Evolutionary conservation across 805 yeast species (phyloP).

Genomic region (Candida vaughaniae): DNA sequence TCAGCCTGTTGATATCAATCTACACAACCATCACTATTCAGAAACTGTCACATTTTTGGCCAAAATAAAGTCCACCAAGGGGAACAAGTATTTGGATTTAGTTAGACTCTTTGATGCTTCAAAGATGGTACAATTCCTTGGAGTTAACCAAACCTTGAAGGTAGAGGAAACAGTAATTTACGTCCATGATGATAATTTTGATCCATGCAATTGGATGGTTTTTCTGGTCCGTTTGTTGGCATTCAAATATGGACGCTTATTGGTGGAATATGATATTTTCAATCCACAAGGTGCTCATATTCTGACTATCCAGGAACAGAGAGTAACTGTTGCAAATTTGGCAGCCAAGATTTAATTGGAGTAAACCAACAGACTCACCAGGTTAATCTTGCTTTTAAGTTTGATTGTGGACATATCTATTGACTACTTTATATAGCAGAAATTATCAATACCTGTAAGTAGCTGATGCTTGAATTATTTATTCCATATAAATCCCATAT

Average conservation of each 20-base stretch:
- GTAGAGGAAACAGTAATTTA: constrained; percentile 41
- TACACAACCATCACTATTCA: constrained; percentile 7
- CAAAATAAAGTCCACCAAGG: not conserved
- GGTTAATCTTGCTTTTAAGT: no score
- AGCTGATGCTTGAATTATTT: no score
- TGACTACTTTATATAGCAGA: constrained; percentile 1
- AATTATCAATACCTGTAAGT: constrained; percentile 4
- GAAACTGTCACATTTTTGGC: constrained; percentile 6
- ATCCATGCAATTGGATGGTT: constrained; percentile 51
- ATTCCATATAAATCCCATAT: no score
- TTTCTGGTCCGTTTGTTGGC: constrained; percentile 49
- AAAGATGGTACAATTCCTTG: constrained; percentile 1
- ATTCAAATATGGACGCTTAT: constrained; percentile 51
- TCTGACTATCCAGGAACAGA: constrained; percentile 68
- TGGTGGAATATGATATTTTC: constrained; percentile 60
- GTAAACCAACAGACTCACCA: no score
- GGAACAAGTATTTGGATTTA: constrained; percentile 9
- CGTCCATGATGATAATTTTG: constrained; percentile 57
- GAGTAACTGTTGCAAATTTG: constrained; percentile 31
- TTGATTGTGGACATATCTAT: not conserved
- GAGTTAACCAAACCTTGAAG: not conserved
- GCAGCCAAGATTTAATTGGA: no score
- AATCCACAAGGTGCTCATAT: constrained; percentile 48
- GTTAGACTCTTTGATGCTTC: constrained; percentile 8
- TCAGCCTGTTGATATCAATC: constrained; percentile 1